Base-by-base conservation (phyloP, 108 stramenopile species). In the Halocafeteria seosinensis region DNA sequence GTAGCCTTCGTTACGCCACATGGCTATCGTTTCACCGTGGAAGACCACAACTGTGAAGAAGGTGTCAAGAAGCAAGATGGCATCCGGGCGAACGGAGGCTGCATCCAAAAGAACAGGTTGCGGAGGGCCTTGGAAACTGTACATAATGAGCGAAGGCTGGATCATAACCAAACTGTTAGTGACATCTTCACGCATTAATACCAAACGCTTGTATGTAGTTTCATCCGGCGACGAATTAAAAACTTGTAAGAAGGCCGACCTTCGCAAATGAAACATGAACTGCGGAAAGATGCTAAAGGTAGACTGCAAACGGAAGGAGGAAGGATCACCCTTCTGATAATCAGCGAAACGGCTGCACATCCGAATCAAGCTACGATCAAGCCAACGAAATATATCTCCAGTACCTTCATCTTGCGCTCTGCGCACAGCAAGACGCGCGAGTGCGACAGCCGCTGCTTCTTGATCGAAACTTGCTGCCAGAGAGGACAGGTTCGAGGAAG, bases 11-110 rank as follows among this genome's bases (percentile, higher is more conserved):
- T 94, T 91, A 42, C 92, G 81, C 98, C 98, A 99, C 1, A 94
- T 90, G 13, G 91, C 98, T 62, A 95, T 88, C 3, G 98, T 99
- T 76, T 95, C 95, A 31, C 98, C 98, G 69, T 95, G 98, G 69
- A 95, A 96, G 24, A 99, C 92, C 36, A 99, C 91, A 13, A 99
- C 98, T 63, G 95, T 94, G 78, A 99, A 99, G 85, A 96, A 97
- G 1, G 95, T 94, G 67, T 97, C 95, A 31, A 99, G 76, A 6
- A 99, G 75, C 38, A 99, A 72, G 71, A 99, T 95, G 42, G 87
- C 91, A 71, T 96, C 94, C 5, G 92, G 85, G 6, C 90, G 87
- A 3, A 95, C 91, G 47, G 83, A 83, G 64, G 87, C 78, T 34
- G 91, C 85, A 72, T 95, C 97, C 63, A 98, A 80, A 60, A 98